A percentile compares a stretch with the other conserved stretches of the same genome.
Evolutionary conservation across 345 rosid species (phyloP).

Genomic region (Hypericum perforatum): DNA sequence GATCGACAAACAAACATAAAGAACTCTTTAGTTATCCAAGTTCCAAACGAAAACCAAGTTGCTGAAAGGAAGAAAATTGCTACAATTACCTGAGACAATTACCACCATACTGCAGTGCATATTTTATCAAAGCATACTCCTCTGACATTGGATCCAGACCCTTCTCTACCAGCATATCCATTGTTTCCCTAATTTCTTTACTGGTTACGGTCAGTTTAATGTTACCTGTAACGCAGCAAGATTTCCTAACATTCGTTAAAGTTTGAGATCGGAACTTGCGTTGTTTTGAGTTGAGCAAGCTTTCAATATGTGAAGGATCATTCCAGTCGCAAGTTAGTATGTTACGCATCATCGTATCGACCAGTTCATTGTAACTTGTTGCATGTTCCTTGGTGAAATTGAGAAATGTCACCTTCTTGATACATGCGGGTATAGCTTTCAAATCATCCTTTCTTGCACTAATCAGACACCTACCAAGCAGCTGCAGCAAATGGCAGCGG

Average conservation of each 20-base stretch:
- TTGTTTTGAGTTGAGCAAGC: constrained; percentile 88
- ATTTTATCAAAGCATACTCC: constrained; percentile 59
- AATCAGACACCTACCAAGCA: constrained; percentile 85
- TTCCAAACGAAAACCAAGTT: too few species aligned
- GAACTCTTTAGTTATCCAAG: too few species aligned
- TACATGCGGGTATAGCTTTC: constrained; percentile 83
- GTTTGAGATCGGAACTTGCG: constrained; percentile 77
- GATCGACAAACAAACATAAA: too few species aligned
- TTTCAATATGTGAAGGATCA: constrained; percentile 96
- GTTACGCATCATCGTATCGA: constrained; percentile 81
- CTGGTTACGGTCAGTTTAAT: constrained; percentile 76
- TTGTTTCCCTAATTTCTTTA: constrained; percentile 86
- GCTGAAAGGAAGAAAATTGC: background rate
- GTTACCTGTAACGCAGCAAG: constrained; percentile 97
- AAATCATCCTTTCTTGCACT: constrained; percentile 88
- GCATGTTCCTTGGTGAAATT: constrained; percentile 77
- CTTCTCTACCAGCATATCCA: constrained; percentile 59
- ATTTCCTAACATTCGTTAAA: constrained; percentile 68
- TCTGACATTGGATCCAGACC: constrained; percentile 54
- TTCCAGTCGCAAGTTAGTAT: constrained; percentile 97
- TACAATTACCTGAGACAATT: constrained; percentile 62
- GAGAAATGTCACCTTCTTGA: constrained; percentile 64
- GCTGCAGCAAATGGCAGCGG: constrained; percentile 50
- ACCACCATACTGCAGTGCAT: constrained; percentile 69
- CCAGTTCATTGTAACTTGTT: constrained; percentile 85